Evolutionary conservation across 805 yeast species (phyloP).

Genomic region (Maudiozyma serrabonitensis): DNA sequence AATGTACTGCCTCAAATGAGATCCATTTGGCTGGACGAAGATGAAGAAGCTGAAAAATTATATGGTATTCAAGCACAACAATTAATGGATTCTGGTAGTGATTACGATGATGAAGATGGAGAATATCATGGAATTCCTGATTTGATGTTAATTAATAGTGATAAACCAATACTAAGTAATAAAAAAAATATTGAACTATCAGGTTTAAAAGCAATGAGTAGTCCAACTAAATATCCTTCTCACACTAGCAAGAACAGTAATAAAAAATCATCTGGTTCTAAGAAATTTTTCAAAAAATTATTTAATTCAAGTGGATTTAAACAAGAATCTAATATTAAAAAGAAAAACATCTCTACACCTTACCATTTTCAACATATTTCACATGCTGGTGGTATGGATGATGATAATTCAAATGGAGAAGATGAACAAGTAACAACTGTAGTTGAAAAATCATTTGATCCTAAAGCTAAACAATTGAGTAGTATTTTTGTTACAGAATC

Average conservation of each 20-base stretch:
- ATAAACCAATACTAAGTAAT: slow-evolving; percentile 26
- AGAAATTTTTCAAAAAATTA: slow-evolving; percentile 21
- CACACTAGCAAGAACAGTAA: neutral
- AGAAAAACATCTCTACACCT: slow-evolving; percentile 28
- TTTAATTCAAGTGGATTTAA: slow-evolving; percentile 18
- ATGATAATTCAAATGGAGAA: slow-evolving; percentile 2
- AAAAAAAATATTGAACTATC: slow-evolving; percentile 31
- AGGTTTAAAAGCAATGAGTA: slow-evolving; percentile 15
- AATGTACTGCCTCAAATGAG: slow-evolving; percentile 26
- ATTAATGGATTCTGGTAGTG: slow-evolving; percentile 16
- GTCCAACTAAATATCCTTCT: neutral
- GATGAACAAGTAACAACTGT: neutral
- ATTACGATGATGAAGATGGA: slow-evolving; percentile 16
- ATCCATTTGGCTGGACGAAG: slow-evolving; percentile 37
- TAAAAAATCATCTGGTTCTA: slow-evolving; percentile 9
- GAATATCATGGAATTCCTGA: slow-evolving; percentile 21
- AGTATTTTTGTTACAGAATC: slow-evolving; percentile 6
- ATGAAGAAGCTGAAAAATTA: slow-evolving; percentile 28
- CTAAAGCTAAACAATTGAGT: slow-evolving; percentile 1
- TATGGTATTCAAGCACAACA: slow-evolving; percentile 26
- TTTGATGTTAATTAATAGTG: slow-evolving; percentile 29
- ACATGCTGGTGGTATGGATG: slow-evolving; percentile 26
- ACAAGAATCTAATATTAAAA: neutral
- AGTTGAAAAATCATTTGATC: neutral
- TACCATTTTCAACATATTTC: slow-evolving; percentile 34